phyloP scores from a whole-genome alignment of 1,284 basidiomycete genomes.

The Papiliotrema fonsecae region DNA sequence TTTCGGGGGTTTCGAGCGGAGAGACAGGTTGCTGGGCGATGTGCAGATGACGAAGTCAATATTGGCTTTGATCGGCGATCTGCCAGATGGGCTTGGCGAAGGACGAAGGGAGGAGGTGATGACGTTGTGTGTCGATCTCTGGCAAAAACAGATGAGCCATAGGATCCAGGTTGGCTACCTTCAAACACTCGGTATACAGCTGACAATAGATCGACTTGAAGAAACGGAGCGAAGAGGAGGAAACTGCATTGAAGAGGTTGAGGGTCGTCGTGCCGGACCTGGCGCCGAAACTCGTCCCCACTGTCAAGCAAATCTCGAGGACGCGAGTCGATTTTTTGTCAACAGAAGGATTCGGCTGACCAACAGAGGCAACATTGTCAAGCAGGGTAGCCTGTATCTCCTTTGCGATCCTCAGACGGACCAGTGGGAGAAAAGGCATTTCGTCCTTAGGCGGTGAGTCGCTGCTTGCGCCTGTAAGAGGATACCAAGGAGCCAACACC shows the following conservation, averaged over 20 bases:
- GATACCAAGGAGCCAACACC: no score
- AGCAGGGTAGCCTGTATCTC: slow-evolving; percentile 74
- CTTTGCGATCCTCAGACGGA: slow-evolving; percentile 73
- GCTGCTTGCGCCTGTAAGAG: no score
- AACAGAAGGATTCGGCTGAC: not conserved
- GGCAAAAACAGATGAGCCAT: slow-evolving; percentile 77
- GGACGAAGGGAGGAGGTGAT: slow-evolving; percentile 61
- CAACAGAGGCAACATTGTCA: slow-evolving; percentile 69
- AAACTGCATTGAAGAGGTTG: slow-evolving; percentile 45
- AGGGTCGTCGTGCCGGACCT: slow-evolving; percentile 52
- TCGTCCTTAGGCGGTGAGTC: slow-evolving; percentile 75
- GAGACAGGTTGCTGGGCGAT: slow-evolving; percentile 71
- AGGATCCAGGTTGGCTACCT: slow-evolving; percentile 58
- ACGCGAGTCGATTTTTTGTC: slow-evolving; percentile 52
- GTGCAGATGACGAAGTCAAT: slow-evolving; percentile 82
- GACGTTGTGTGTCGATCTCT: slow-evolving; percentile 63
- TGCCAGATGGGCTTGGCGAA: slow-evolving; percentile 49
- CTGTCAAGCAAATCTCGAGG: slow-evolving; percentile 60
- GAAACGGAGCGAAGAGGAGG: slow-evolving; percentile 50
- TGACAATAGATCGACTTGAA: slow-evolving; percentile 46
- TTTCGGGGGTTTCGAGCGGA: slow-evolving; percentile 63
- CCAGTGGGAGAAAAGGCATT: slow-evolving; percentile 77
- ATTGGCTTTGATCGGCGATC: slow-evolving; percentile 47
- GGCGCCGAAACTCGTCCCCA: slow-evolving; percentile 38
- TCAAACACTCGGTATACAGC: not conserved